A percentile compares a stretch with the other conserved stretches of the same genome.
phyloP scores from a whole-genome alignment of 176 grass and related monocot species.

The Pharus latifolius region DNA sequence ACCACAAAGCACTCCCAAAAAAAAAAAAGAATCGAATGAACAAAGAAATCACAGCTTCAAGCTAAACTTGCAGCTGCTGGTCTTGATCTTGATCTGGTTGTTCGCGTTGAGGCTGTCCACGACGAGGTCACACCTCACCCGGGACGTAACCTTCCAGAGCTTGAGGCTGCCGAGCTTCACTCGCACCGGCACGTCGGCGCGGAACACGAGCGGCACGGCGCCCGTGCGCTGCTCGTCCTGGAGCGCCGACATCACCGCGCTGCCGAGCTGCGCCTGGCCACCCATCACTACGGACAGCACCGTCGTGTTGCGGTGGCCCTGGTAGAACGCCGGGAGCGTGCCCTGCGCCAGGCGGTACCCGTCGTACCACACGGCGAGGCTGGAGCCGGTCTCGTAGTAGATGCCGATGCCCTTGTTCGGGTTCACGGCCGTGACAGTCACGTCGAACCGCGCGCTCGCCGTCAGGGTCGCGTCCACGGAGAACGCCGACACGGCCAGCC shows the following conservation, averaged over 20 bases:
- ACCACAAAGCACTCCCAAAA: neutral
- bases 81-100: conserved; percentile 81
- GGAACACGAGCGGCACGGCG: conserved; percentile 51
- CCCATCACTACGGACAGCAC: conserved; percentile 38
- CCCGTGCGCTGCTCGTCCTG: conserved; percentile 48
- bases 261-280: conserved; percentile 49
- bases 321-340: conserved; percentile 61
- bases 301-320: conserved; percentile 72
- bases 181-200: conserved; percentile 62
- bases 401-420: conserved; percentile 59
- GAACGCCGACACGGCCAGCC: conserved; percentile 44
- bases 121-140: conserved; percentile 60
- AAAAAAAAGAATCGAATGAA: neutral
- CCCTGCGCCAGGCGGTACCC: conserved; percentile 29
- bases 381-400: conserved; percentile 51
- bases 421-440: conserved; percentile 59
- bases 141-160: conserved; percentile 57
- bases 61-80: conserved; percentile 83
- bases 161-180: conserved; percentile 46
- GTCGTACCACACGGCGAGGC: conserved; percentile 42
- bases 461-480: conserved; percentile 19
- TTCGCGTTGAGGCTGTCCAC: conserved; percentile 60
- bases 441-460: conserved; percentile 52
- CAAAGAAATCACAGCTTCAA: conserved; percentile 42
- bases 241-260: conserved; percentile 23